Evolutionary conservation across 75 land plant genomes (phyloP), one percentile per base, ranked within the genome.

Genomic region (Sequoiadendron giganteum): DNA sequence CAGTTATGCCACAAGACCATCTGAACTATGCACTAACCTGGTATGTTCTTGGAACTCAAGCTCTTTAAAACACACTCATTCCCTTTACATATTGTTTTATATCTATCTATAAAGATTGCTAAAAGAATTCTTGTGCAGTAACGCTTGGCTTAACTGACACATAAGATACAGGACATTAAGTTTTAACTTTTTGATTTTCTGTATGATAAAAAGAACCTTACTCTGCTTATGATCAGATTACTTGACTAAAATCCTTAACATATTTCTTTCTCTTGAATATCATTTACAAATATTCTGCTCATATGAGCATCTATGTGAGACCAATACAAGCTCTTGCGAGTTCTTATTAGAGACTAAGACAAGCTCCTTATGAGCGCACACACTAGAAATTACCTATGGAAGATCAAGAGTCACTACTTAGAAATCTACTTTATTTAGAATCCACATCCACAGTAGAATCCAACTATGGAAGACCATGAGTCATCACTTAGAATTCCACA

Each of bases 1-100:
- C 97, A 70, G 96, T 97, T 25, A 97, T 95, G 99, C 99, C 99
- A 70, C 94, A 94, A 70, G 99, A 98, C 88, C 99, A 98, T 88
- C 89, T 97, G 48, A 96, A 94, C 85, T 97, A 97, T 88, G 94
- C 95, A 68, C 77, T 97, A 42, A 97, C 99, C 58, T 97, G 99
- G 99, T 97, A 94, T 47, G 90, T 45, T 40, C 81, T 48, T 21
- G 32, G 18, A 16, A 14, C 77, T 78, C 58, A 83, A 25, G 4
- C 18, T 56, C 16, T 16, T 88, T 10, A 25, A 32, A 86, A 13
- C 28, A 18, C 36, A 32, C 38, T 83, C 52, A 34, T 39, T n/a
- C 83, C 75, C 58, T 45, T n/a, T 85, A 7, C 15, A 61, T 68
- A 81, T 83, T 34, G 14, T 75, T 70, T 80, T 86, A 65, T 4